Evolutionary conservation across 306 rosid genomes (phyloP).

Genomic region (Lotus japonicus): DNA sequence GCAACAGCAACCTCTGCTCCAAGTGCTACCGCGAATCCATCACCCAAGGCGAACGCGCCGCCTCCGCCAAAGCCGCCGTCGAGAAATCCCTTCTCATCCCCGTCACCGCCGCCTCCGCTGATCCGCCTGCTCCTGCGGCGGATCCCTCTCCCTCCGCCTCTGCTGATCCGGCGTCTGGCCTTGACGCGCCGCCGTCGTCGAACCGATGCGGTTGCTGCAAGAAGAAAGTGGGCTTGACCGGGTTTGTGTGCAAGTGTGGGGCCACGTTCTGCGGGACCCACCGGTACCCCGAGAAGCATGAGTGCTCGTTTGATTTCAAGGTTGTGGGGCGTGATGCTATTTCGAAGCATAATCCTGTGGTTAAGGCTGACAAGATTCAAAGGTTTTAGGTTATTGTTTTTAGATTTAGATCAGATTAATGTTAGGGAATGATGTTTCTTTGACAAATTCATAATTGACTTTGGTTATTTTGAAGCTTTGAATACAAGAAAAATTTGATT

Average conservation of each 20-base stretch:
- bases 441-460: too few species aligned
- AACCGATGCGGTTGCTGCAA: constrained; percentile 48
- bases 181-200: background rate
- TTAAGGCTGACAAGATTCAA: constrained; percentile 40
- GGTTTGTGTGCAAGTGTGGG: constrained; percentile 59
- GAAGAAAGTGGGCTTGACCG: constrained; percentile 45
- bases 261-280: constrained; percentile 44
- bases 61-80: constrained; percentile 40
- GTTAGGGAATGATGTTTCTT: too few species aligned
- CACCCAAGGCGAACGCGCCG: constrained; percentile 21
- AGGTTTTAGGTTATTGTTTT: constrained; percentile 15
- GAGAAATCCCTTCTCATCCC: constrained; percentile 23
- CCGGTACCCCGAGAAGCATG: constrained; percentile 55
- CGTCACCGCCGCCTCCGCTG: background rate
- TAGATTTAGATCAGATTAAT: too few species aligned
- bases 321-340: constrained; percentile 35
- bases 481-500: too few species aligned
- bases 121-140: background rate
- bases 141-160: too few species aligned
- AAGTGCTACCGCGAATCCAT: constrained; percentile 42
- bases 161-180: background rate
- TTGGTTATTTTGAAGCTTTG: background rate
- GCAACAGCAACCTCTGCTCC: constrained; percentile 50
- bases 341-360: constrained; percentile 42
- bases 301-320: constrained; percentile 44